phyloP scores from a whole-genome alignment of 2,329 filamentous ascomycete species.

The Balansia obtecta region DNA sequence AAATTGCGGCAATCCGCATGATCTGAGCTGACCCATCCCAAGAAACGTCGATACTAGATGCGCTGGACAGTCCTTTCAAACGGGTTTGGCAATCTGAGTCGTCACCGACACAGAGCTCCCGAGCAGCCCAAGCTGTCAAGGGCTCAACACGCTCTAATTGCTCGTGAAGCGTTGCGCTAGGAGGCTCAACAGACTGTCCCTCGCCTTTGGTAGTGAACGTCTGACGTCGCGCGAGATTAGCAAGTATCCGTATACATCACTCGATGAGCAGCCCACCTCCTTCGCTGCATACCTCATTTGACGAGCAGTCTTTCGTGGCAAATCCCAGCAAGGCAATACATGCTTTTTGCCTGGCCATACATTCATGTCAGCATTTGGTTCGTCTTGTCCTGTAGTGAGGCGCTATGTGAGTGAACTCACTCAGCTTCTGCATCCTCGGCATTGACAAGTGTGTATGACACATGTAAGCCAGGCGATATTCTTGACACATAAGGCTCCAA shows the following conservation, averaged over 20 bases:
- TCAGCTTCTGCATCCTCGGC: conserved; percentile 11
- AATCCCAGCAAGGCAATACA: conserved; percentile 51
- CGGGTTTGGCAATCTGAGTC: conserved; percentile 37
- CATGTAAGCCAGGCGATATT: conserved; percentile 68
- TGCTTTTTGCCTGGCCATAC: conserved; percentile 20
- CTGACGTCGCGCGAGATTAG: conserved; percentile 21
- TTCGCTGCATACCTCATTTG: conserved; percentile 14
- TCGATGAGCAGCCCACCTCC: not conserved
- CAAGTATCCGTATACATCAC: not conserved
- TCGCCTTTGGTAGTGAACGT: conserved; percentile 47
- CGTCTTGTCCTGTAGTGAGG: not conserved
- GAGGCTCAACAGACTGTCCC: not conserved
- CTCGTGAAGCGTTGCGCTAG: conserved; percentile 42
- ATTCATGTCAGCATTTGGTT: not conserved
- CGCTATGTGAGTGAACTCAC: conserved; percentile 6
- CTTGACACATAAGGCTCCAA: conserved; percentile 63
- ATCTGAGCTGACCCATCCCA: conserved; percentile 57
- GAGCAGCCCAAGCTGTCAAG: conserved; percentile 40
- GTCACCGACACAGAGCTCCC: conserved; percentile 35
- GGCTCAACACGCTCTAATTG: conserved; percentile 42
- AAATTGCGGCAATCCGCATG: conserved; percentile 53
- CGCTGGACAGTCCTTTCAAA: conserved; percentile 32
- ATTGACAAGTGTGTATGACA: conserved; percentile 53
- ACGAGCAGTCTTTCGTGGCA: conserved; percentile 41
- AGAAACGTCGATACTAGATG: conserved; percentile 62